A percentile compares a stretch with the other conserved stretches of the same genome.
Conservation (phyloP, 2,329 filamentous ascomycete species). For the Parasarocladium wereldwijsianum region DNA sequence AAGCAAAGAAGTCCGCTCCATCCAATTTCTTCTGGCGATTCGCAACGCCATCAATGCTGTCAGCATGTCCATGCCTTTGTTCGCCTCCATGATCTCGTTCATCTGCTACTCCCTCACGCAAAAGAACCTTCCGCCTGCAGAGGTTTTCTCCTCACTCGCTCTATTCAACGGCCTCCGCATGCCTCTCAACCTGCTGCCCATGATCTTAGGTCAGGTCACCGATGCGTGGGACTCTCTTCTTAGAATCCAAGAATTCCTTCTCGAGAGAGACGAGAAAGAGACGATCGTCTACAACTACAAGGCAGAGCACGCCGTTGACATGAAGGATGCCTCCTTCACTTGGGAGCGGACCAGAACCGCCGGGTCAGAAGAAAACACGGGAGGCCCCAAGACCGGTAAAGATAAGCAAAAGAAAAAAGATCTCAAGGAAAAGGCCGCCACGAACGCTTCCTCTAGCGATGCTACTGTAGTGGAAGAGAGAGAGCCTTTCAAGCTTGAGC, state of each 20-base stretch:
- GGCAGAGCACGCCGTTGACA: slow-evolving; percentile 53
- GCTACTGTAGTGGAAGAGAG: slow-evolving; percentile 38
- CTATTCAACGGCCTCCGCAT: slow-evolving; percentile 85
- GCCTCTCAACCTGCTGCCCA: slow-evolving; percentile 75
- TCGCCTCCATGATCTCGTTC: slow-evolving; percentile 90
- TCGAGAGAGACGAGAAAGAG: slow-evolving; percentile 73
- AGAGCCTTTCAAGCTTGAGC: slow-evolving; percentile 59
- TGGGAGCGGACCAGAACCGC: slow-evolving; percentile 61
- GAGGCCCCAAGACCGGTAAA: too few relatives aligned
- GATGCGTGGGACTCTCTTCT: slow-evolving; percentile 77
- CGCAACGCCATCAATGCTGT: slow-evolving; percentile 75
- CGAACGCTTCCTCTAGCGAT: slow-evolving; percentile 18
- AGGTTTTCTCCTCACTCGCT: slow-evolving; percentile 83
- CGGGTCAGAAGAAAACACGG: slow-evolving; percentile 32
- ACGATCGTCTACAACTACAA: slow-evolving; percentile 42
- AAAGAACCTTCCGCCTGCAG: slow-evolving; percentile 55
- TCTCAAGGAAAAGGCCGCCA: slow-evolving; percentile 15
- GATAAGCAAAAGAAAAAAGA: slow-evolving; percentile 29
- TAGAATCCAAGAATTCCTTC: slow-evolving; percentile 76
- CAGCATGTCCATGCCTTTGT: slow-evolving; percentile 76
- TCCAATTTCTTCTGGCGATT: slow-evolving; percentile 70
- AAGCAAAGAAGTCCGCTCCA: slow-evolving; percentile 62
- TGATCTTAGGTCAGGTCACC: slow-evolving; percentile 78
- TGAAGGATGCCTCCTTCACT: slow-evolving; percentile 64
- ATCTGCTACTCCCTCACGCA: slow-evolving; percentile 62